Percentiles rank a stretch among this genome's conserved stretches.
Evolutionary conservation across 2,329 filamentous ascomycete genomes (phyloP).

Genomic region (Nemania sp.): DNA sequence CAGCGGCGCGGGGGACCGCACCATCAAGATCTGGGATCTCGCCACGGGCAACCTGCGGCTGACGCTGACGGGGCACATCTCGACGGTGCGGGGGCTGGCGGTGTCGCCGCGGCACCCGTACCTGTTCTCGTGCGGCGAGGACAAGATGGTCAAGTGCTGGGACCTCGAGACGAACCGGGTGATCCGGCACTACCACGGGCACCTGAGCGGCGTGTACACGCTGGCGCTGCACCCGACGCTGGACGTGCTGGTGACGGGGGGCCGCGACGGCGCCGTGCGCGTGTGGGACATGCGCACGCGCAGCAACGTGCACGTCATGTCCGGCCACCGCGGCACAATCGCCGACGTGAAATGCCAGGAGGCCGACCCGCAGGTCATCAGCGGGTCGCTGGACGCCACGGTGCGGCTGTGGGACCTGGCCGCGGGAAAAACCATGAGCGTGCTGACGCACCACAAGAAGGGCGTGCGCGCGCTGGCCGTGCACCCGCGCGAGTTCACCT

Average conservation of each 20-base stretch:
- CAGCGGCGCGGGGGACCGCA: conserved; percentile 90
- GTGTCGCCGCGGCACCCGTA: conserved; percentile 94
- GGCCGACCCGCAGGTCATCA: conserved; percentile 94
- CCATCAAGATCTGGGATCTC: conserved; percentile 98
- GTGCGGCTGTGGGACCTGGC: conserved; percentile 94
- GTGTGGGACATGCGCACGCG: conserved; percentile 99
- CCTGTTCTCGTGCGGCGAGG: conserved; percentile 95
- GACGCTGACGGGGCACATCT: conserved; percentile 88
- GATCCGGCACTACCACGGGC: conserved; percentile 95
- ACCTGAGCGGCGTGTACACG: conserved; percentile 94
- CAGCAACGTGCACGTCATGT: conserved; percentile 91
- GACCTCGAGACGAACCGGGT: conserved; percentile 99
- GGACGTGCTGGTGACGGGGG: conserved; percentile 92
- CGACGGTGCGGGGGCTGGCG: conserved; percentile 86
- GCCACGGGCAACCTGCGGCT: conserved; percentile 82
- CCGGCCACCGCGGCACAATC: conserved; percentile 89
- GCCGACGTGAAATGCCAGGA: conserved; percentile 91
- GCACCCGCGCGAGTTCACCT: conserved; percentile 94
- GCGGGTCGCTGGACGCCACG: conserved; percentile 87
- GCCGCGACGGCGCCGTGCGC: conserved; percentile 88
- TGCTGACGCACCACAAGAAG: conserved; percentile 98
- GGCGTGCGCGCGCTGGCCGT: conserved; percentile 82
- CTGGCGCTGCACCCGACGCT: conserved; percentile 91
- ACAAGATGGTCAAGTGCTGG: conserved; percentile 99
- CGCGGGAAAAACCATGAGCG: conserved; percentile 93